Evolutionary conservation across 2,329 filamentous ascomycete species (phyloP).

Genomic region (Alternaria rosae): DNA sequence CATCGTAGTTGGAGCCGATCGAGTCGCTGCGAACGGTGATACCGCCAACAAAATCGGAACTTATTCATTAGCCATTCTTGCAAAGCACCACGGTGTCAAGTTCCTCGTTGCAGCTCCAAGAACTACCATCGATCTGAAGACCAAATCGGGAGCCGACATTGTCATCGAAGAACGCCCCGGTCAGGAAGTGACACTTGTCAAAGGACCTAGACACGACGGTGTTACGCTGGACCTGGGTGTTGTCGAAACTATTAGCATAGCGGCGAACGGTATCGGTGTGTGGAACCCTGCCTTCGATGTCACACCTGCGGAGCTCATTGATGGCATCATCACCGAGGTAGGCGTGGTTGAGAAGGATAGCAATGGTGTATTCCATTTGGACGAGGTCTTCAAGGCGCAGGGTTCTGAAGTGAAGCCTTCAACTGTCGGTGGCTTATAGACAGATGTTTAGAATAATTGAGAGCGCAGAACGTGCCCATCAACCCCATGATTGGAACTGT

Average conservation of each 20-base stretch:
- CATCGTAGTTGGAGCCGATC: constrained; percentile 92
- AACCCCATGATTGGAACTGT: neutral
- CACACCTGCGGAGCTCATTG: constrained; percentile 86
- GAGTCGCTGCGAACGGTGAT: constrained; percentile 95
- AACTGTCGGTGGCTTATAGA: constrained; percentile 43
- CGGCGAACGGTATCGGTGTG: constrained; percentile 76
- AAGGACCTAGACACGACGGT: constrained; percentile 73
- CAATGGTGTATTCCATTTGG: constrained; percentile 72
- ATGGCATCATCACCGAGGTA: constrained; percentile 92
- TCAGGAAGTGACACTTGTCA: constrained; percentile 84
- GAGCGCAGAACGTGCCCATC: neutral
- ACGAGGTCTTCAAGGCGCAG: constrained; percentile 49
- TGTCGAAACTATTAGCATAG: constrained; percentile 79
- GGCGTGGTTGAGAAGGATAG: constrained; percentile 81
- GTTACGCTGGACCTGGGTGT: constrained; percentile 68
- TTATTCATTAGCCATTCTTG: constrained; percentile 89
- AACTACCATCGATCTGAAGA: constrained; percentile 89
- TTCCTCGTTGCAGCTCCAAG: constrained; percentile 95
- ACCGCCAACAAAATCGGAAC: constrained; percentile 99
- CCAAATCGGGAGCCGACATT: constrained; percentile 78
- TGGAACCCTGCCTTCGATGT: constrained; percentile 99
- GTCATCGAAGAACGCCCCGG: constrained; percentile 86
- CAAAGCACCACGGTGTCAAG: constrained; percentile 85
- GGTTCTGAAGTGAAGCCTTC: constrained; percentile 37
- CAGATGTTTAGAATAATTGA: neutral